Evolutionary conservation across 1,284 basidiomycete species (phyloP).

Genomic region (Meira miltonrushii): DNA sequence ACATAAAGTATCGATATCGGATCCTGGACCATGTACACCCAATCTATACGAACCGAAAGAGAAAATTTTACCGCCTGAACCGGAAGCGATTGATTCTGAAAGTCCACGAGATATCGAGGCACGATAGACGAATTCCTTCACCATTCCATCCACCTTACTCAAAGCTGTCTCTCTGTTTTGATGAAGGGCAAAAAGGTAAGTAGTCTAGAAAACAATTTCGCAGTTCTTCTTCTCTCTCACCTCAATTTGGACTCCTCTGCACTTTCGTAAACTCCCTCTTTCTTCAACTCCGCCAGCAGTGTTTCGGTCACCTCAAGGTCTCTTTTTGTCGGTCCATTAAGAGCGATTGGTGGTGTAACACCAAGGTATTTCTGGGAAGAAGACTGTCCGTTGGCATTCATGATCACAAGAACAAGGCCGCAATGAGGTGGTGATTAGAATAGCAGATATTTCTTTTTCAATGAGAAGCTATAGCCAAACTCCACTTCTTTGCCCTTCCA

Average conservation of each 20-base stretch:
- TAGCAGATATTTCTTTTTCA: neutral
- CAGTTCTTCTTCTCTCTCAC: slow-evolving; percentile 60
- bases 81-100: slow-evolving; percentile 75
- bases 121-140: slow-evolving; percentile 87
- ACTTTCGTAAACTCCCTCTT: slow-evolving; percentile 81
- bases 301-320: slow-evolving; percentile 64
- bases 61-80: slow-evolving; percentile 95
- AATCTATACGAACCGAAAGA: slow-evolving; percentile 66
- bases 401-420: neutral
- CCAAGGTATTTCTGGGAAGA: slow-evolving; percentile 35
- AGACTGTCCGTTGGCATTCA: neutral
- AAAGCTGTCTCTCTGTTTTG: slow-evolving; percentile 78
- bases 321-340: slow-evolving; percentile 43
- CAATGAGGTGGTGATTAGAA: neutral
- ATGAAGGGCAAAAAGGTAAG: slow-evolving; percentile 2
- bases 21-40: slow-evolving; percentile 90
- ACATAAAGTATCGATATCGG: slow-evolving; percentile 97
- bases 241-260: slow-evolving; percentile 82
- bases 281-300: slow-evolving; percentile 79
- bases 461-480: neutral
- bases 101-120: slow-evolving; percentile 74
- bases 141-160: slow-evolving; percentile 79
- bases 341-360: slow-evolving; percentile 80
- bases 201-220: neutral
- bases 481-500: neutral